These are phyloP conservation scores for Lotus japonicus DNA, from an alignment of 306 rosid species.

Conservation along the genomic window DNA sequence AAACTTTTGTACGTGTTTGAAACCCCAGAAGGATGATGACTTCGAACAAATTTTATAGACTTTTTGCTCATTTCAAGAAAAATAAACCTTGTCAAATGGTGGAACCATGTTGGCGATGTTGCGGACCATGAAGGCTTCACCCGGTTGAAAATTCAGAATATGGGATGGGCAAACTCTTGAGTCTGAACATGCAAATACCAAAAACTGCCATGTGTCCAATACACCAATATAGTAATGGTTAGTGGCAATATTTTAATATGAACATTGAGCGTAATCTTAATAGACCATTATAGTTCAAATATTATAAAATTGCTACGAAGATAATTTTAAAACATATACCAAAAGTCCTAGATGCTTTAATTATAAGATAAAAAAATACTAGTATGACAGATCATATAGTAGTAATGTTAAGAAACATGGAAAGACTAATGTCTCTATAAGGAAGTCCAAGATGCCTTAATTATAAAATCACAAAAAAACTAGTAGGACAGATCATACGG, in stretches of 20 bases:
- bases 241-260: neutral
- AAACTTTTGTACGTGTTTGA: neutral
- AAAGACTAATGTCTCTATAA: too few relatives aligned
- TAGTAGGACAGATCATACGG: too few relatives aligned
- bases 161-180: slow-evolving; percentile 96
- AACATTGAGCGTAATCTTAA: too few relatives aligned
- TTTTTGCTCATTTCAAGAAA: too few relatives aligned
- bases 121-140: slow-evolving; percentile 88
- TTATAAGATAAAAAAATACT: neutral
- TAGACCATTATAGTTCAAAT: too few relatives aligned
- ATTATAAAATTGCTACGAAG: neutral
- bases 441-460: too few relatives aligned
- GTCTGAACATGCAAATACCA: slow-evolving; percentile 98
- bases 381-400: neutral
- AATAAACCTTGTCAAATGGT: slow-evolving; percentile 68
- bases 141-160: slow-evolving; percentile 82
- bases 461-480: too few relatives aligned
- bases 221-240: neutral
- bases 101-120: slow-evolving; percentile 99
- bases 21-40: too few relatives aligned
- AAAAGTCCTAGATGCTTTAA: neutral
- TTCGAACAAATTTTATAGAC: too few relatives aligned
- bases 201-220: slow-evolving; percentile 52
- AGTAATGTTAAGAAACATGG: neutral
- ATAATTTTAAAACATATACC: neutral